Evolutionary conservation across 2,329 filamentous ascomycete genomes (phyloP).

Genomic region (Daldinia sp.): DNA sequence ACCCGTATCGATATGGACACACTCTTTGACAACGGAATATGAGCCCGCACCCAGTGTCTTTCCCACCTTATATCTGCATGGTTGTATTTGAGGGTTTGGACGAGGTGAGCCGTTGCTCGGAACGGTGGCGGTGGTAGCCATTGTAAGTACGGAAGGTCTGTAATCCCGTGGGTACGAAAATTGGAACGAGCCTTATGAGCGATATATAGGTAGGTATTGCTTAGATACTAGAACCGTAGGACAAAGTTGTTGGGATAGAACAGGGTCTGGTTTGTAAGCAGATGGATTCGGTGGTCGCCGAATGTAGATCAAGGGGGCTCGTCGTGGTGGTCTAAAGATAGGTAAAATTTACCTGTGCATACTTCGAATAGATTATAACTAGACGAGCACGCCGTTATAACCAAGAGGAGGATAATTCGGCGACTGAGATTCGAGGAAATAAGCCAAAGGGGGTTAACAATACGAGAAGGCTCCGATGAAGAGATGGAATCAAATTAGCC

Average conservation of each 20-base stretch:
- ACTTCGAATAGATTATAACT: slow-evolving; percentile 8
- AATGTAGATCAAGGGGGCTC: slow-evolving; percentile 22
- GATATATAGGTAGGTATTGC: not conserved
- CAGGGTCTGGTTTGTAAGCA: slow-evolving; percentile 23
- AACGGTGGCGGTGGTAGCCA: slow-evolving; percentile 46
- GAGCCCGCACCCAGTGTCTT: slow-evolving; percentile 97
- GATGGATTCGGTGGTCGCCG: slow-evolving; percentile 24
- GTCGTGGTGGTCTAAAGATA: slow-evolving; percentile 11
- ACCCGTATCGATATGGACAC: slow-evolving; percentile 97
- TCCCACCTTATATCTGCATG: slow-evolving; percentile 97
- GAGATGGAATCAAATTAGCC: slow-evolving; percentile 10
- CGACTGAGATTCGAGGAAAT: not conserved
- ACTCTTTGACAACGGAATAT: slow-evolving; percentile 99
- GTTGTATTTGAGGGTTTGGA: slow-evolving; percentile 78
- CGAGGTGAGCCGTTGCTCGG: slow-evolving; percentile 49
- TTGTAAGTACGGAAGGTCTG: slow-evolving; percentile 23
- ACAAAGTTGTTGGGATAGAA: not conserved
- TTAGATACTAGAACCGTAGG: not conserved
- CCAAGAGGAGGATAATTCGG: not conserved
- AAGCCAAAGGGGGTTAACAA: not conserved
- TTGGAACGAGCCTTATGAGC: not conserved
- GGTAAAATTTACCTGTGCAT: slow-evolving; percentile 21
- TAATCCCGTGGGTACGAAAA: not conserved
- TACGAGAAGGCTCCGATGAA: slow-evolving; percentile 1
- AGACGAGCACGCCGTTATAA: slow-evolving; percentile 12